phyloP scores from a whole-genome alignment of 2,329 filamentous ascomycete genomes.

The Penicillium sp. region DNA sequence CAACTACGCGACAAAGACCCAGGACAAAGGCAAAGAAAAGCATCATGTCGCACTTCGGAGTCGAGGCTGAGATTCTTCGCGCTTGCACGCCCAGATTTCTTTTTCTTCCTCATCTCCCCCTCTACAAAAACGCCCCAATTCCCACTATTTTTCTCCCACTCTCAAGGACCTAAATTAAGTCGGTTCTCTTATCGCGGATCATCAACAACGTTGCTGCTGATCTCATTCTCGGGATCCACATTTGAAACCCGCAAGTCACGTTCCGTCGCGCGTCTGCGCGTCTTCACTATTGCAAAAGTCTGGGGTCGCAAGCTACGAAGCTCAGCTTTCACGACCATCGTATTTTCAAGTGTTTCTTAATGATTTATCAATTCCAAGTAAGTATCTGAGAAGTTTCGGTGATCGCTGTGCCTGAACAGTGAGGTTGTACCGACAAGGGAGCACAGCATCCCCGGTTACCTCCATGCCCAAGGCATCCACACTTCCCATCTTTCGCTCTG shows the following conservation, averaged over 20 bases:
- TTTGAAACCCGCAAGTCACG: conserved; percentile 18
- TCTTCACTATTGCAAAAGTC: conserved; percentile 12
- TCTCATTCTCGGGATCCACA: conserved; percentile 13
- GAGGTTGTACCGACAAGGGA: background rate
- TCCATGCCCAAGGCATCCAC: background rate
- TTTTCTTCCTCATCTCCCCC: background rate
- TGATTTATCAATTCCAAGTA: background rate
- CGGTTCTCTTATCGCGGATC: background rate
- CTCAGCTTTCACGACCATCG: background rate
- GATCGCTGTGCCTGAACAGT: background rate
- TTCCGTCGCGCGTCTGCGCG: conserved; percentile 29
- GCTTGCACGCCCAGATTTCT: background rate
- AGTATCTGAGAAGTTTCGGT: background rate
- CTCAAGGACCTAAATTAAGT: background rate
- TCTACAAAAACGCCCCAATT: background rate
- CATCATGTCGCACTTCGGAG: background rate
- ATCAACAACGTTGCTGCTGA: background rate
- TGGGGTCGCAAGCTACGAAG: conserved; percentile 6
- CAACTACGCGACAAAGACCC: background rate
- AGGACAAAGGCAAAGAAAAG: background rate
- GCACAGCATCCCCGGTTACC: background rate
- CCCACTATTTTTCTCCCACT: background rate
- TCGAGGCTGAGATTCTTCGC: background rate
- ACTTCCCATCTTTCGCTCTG: background rate
- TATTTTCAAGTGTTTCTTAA: background rate